Conservation (phyloP, 2,329 filamentous ascomycete species). For the Pseudopyrenochaeta lycopersici region DNA sequence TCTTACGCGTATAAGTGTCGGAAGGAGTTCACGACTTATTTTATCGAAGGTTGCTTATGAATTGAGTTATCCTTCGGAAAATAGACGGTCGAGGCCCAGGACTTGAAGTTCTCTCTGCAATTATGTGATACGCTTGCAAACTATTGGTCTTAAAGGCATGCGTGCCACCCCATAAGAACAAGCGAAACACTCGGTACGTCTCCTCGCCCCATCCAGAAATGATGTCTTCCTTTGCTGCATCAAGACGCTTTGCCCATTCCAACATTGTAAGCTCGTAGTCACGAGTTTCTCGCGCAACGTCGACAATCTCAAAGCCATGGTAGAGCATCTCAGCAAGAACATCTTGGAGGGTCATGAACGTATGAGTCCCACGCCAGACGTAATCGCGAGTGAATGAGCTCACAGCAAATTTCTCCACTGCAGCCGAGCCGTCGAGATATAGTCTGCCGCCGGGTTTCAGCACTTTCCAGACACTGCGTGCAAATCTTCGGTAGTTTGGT, state of each 20-base stretch:
- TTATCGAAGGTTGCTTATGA: constrained; percentile 11
- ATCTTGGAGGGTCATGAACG: constrained; percentile 14
- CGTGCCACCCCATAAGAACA: constrained; percentile 13
- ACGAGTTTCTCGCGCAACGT: constrained; percentile 8
- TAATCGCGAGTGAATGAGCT: constrained; percentile 13
- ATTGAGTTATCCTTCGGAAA: constrained; percentile 7
- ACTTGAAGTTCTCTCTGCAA: constrained; percentile 9
- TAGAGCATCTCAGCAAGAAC: constrained; percentile 14
- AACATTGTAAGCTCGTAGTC: constrained; percentile 15
- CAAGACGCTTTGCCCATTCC: constrained; percentile 14
- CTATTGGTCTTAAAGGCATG: constrained; percentile 14
- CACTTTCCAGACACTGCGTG: constrained; percentile 6
- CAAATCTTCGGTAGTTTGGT: constrained; percentile 11
- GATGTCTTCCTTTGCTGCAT: constrained; percentile 10
- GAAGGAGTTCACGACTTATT: background rate
- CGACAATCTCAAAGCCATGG: constrained; percentile 11
- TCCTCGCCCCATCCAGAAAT: constrained; percentile 11
- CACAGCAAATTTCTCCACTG: constrained; percentile 11
- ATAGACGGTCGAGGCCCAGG: constrained; percentile 8
- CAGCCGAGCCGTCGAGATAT: constrained; percentile 13
- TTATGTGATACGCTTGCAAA: constrained; percentile 13
- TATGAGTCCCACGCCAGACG: constrained; percentile 11
- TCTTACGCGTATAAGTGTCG: too few relatives aligned
- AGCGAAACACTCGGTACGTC: constrained; percentile 11
- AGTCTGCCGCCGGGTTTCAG: constrained; percentile 9